A percentile compares a stretch with the other conserved stretches of the same genome.
Evolutionary conservation across 805 yeast genomes (phyloP).

Genomic region (Teunomyces aglyptinius): DNA sequence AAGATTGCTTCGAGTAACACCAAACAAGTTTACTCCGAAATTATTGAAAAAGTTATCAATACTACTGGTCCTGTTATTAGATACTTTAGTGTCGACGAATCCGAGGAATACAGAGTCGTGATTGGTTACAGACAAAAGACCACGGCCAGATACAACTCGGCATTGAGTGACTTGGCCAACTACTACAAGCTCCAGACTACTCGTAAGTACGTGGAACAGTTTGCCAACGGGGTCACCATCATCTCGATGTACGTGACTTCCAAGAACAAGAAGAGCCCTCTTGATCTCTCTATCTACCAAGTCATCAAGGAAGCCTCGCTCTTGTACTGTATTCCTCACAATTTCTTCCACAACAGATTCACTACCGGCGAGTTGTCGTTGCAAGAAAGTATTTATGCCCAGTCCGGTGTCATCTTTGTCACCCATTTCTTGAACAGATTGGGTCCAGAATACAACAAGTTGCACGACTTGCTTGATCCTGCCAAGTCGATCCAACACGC

Average conservation of each 20-base stretch:
- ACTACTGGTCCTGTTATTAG: slow-evolving; percentile 93
- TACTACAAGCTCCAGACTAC: slow-evolving; percentile 83
- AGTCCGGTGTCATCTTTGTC: slow-evolving; percentile 87
- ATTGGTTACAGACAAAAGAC: slow-evolving; percentile 85
- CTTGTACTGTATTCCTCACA: slow-evolving; percentile 86
- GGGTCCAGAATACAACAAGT: slow-evolving; percentile 82
- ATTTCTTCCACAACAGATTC: slow-evolving; percentile 72
- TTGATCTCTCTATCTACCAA: slow-evolving; percentile 80
- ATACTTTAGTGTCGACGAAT: slow-evolving; percentile 74
- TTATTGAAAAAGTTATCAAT: slow-evolving; percentile 63
- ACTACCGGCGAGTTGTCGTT: slow-evolving; percentile 76
- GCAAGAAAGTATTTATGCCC: slow-evolving; percentile 94
- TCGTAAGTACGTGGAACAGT: slow-evolving; percentile 92
- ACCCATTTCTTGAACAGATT: slow-evolving; percentile 92
- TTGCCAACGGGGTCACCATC: slow-evolving; percentile 82
- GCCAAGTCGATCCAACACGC: slow-evolving; percentile 61
- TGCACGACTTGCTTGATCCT: slow-evolving; percentile 62
- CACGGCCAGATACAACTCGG: slow-evolving; percentile 83
- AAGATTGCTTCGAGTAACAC: slow-evolving; percentile 79
- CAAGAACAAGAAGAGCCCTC: slow-evolving; percentile 48
- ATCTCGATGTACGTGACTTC: slow-evolving; percentile 83
- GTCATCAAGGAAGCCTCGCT: slow-evolving; percentile 92
- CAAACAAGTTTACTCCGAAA: slow-evolving; percentile 68
- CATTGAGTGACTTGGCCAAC: slow-evolving; percentile 80
- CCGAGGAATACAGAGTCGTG: slow-evolving; percentile 81